Percentiles rank a stretch among this genome's conserved stretches.
Conservation (phyloP, 352 stramenopile genomes). For the Globisporangium spiculum region DNA sequence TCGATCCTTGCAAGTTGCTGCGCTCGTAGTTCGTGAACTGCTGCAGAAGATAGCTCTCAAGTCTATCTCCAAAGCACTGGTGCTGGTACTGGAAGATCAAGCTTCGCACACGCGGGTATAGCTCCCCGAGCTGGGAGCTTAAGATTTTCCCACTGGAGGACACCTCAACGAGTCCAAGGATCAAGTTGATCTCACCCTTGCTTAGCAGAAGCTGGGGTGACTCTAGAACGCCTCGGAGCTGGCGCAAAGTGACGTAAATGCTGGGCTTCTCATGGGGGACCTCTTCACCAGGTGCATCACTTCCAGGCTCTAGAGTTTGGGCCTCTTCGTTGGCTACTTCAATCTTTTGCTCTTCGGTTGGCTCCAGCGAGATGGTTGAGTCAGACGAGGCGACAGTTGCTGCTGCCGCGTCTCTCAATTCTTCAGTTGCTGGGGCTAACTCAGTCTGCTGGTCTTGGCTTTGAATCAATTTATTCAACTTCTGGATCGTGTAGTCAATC, state of each 20-base stretch:
- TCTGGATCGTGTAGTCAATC: conserved; percentile 40
- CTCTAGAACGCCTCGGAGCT: conserved; percentile 50
- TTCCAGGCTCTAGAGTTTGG: neutral
- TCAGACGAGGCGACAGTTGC: conserved; percentile 8
- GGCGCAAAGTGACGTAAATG: conserved; percentile 33
- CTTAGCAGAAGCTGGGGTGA: conserved; percentile 52
- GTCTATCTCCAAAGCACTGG: conserved; percentile 37
- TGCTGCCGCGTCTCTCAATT: conserved; percentile 16
- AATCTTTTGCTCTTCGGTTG: conserved; percentile 6
- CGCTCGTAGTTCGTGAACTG: conserved; percentile 55
- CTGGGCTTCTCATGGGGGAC: conserved; percentile 19
- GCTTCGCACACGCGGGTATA: conserved; percentile 45
- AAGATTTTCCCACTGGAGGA: conserved; percentile 27
- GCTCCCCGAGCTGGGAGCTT: conserved; percentile 31
- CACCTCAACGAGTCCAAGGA: conserved; percentile 35
- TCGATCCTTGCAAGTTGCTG: conserved; percentile 37
- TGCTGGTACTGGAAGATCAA: conserved; percentile 63
- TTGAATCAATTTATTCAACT: conserved; percentile 37
- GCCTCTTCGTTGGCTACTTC: conserved; percentile 14
- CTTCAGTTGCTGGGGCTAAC: neutral
- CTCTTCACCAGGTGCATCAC: conserved; percentile 4
- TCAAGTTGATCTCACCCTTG: conserved; percentile 54
- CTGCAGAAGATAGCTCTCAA: conserved; percentile 40
- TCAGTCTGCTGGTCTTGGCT: conserved; percentile 21
- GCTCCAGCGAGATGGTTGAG: neutral